Conservation (phyloP, 2,329 filamentous ascomycete genomes). For the Zymoseptoria ardabiliae region DNA sequence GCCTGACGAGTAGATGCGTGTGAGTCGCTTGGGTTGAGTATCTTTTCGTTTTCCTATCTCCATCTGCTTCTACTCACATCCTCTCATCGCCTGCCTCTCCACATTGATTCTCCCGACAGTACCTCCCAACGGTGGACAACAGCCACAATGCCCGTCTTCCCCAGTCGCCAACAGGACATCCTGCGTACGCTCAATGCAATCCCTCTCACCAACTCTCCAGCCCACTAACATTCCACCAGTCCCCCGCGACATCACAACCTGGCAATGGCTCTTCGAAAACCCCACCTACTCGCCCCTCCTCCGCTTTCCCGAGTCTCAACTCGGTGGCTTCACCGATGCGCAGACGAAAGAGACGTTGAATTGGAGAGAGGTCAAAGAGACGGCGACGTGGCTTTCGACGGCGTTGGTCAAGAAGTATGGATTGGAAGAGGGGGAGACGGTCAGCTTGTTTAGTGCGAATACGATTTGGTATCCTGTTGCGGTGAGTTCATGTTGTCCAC, state of each 20-base stretch:
- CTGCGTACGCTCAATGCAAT: constrained; percentile 7
- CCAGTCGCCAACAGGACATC: constrained; percentile 20
- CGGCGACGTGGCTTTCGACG: constrained; percentile 53
- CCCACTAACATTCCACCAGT: constrained; percentile 33
- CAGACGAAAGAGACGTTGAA: constrained; percentile 51
- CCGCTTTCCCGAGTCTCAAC: constrained; percentile 31
- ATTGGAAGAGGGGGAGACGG: constrained; percentile 48
- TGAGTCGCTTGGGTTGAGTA: not conserved
- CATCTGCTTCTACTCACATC: not conserved
- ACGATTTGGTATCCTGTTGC: constrained; percentile 51
- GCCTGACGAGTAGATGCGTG: not conserved
- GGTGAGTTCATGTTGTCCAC: not conserved
- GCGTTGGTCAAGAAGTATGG: constrained; percentile 51
- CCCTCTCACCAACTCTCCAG: not conserved
- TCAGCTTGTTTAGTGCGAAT: constrained; percentile 57
- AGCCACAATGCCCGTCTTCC: constrained; percentile 14
- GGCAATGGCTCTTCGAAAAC: constrained; percentile 57
- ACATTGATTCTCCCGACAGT: not conserved
- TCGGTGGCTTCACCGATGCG: constrained; percentile 52
- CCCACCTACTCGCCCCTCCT: constrained; percentile 43
- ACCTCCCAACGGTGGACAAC: not conserved
- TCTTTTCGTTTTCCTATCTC: not conserved
- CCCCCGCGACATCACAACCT: constrained; percentile 48
- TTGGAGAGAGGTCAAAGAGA: constrained; percentile 51
- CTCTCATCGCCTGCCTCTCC: not conserved